phyloP scores from a whole-genome alignment of 805 yeast genomes.

The Yamadazyma tumulicola region DNA sequence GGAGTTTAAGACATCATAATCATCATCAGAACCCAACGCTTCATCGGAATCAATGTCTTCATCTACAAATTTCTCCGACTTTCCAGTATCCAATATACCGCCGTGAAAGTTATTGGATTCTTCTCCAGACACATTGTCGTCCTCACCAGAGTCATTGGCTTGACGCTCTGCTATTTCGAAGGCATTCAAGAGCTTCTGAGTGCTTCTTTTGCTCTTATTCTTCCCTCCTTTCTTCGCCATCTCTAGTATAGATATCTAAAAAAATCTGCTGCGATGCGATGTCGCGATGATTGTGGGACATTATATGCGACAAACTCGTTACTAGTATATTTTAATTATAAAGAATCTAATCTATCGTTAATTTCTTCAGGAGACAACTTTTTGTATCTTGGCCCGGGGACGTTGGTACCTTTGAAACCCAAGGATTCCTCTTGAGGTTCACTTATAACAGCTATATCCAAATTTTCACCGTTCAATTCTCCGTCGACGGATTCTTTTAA shows the following conservation, averaged over 20 bases:
- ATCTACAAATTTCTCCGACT: slow-evolving; percentile 43
- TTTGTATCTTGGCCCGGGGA: slow-evolving; percentile 86
- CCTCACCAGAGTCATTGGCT: slow-evolving; percentile 17
- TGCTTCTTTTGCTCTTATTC: slow-evolving; percentile 24
- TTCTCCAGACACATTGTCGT: slow-evolving; percentile 14
- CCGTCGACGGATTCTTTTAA: slow-evolving; percentile 97
- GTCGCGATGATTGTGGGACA: too few species aligned
- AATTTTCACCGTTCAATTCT: slow-evolving; percentile 94
- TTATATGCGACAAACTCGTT: not conserved
- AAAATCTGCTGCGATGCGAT: slow-evolving; percentile 1
- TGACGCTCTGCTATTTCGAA: slow-evolving; percentile 42
- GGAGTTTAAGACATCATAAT: slow-evolving; percentile 57
- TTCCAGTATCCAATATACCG: slow-evolving; percentile 41
- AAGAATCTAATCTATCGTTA: slow-evolving; percentile 82
- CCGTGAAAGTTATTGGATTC: slow-evolving; percentile 18
- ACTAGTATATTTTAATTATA: too few species aligned
- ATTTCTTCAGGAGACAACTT: slow-evolving; percentile 86
- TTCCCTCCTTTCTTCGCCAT: slow-evolving; percentile 24
- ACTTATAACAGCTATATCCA: slow-evolving; percentile 86
- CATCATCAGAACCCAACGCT: slow-evolving; percentile 81
- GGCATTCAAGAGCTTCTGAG: slow-evolving; percentile 40
- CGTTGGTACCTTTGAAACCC: slow-evolving; percentile 81
- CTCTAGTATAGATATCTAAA: too few species aligned
- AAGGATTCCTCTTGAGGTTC: slow-evolving; percentile 75
- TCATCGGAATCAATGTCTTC: slow-evolving; percentile 83